Conservation (phyloP, 768 basidiomycete species). For the Suillus subluteus region DNA sequence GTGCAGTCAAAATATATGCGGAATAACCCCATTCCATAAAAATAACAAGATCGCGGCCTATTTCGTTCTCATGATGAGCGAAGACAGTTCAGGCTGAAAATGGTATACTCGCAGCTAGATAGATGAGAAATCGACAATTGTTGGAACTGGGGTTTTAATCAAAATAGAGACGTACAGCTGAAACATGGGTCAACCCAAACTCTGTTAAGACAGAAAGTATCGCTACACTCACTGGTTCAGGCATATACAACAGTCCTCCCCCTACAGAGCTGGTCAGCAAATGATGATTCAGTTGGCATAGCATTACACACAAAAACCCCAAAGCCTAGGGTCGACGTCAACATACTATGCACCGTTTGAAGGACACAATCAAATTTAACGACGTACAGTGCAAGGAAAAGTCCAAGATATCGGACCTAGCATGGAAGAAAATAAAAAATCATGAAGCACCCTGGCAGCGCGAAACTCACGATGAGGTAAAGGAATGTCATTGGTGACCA, state of each 20-base stretch:
- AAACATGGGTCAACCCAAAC: not conserved
- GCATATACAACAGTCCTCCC: slow-evolving; percentile 4
- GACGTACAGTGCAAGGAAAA: slow-evolving; percentile 6
- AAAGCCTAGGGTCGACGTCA: not conserved
- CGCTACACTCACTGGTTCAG: not conserved
- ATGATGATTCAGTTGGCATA: not conserved
- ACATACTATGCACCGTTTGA: not conserved
- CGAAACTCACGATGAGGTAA: not conserved
- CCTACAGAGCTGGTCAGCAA: not conserved
- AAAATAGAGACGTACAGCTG: not conserved
- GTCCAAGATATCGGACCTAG: slow-evolving; percentile 3
- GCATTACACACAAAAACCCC: not conserved
- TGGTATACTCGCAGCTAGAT: not conserved
- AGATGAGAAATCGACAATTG: not conserved
- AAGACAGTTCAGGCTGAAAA: not conserved
- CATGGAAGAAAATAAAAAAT: not conserved
- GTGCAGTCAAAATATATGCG: not conserved
- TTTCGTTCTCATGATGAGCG: not conserved
- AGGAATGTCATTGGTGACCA: not conserved
- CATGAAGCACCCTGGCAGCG: not conserved
- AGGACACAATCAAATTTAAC: not conserved
- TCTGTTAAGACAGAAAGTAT: not conserved
- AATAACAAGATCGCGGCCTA: not conserved
- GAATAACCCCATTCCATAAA: slow-evolving; percentile 1
- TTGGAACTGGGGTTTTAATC: not conserved